phyloP scores from a whole-genome alignment of 495 filamentous ascomycete genomes.

The Rhypophila decipiens region DNA sequence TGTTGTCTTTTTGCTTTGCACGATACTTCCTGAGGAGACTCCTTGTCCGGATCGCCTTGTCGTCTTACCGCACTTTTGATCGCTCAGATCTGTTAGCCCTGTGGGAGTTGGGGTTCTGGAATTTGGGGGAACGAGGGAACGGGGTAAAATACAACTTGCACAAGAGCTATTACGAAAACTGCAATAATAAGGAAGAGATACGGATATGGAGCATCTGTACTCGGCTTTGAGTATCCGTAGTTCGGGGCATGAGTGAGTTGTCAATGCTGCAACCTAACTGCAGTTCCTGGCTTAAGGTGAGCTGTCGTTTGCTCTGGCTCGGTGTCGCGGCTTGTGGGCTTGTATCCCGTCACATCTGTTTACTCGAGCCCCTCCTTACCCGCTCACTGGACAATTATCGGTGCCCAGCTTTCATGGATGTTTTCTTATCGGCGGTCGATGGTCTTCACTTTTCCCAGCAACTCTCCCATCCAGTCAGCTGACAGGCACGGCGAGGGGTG shows the following conservation, averaged over 20 bases:
- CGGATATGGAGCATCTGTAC: too few relatives aligned
- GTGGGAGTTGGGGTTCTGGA: too few relatives aligned
- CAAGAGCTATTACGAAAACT: too few relatives aligned
- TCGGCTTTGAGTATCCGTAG: too few relatives aligned
- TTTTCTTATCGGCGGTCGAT: neutral
- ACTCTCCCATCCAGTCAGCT: neutral
- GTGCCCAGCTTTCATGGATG: constrained; percentile 1
- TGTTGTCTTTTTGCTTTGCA: constrained; percentile 1
- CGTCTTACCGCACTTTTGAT: too few relatives aligned
- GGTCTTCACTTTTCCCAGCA: too few relatives aligned
- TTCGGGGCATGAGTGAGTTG: constrained; percentile 10
- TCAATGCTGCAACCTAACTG: constrained; percentile 3
- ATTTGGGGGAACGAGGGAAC: too few relatives aligned
- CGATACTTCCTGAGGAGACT: constrained; percentile 1
- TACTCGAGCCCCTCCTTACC: constrained; percentile 17
- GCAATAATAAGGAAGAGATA: too few relatives aligned
- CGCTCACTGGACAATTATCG: constrained; percentile 23
- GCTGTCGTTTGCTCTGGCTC: constrained; percentile 7
- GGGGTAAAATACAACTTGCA: too few relatives aligned
- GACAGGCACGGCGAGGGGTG: neutral
- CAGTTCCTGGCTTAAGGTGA: neutral
- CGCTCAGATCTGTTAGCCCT: constrained; percentile 4
- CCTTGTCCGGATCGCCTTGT: constrained; percentile 4
- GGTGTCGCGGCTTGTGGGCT: neutral
- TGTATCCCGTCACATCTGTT: constrained; percentile 9